phyloP scores from a whole-genome alignment of 352 stramenopile genomes.

The Phytophthora melonis region DNA sequence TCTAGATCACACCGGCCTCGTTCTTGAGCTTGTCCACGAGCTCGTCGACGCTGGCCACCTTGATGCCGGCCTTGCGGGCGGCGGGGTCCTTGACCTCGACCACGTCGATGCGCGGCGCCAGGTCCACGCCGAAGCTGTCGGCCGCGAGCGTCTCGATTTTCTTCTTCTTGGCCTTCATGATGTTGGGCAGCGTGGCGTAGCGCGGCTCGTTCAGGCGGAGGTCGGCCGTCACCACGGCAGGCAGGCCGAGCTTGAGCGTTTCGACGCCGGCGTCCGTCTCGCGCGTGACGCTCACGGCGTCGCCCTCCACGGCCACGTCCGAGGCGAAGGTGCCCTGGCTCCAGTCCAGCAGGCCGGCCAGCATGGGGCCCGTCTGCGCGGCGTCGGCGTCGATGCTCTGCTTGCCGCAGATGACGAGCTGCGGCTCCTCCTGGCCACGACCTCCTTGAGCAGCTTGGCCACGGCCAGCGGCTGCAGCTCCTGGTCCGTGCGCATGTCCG shows the following conservation, averaged over 20 bases:
- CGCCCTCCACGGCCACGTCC: constrained; percentile 81
- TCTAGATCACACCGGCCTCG: constrained; percentile 92
- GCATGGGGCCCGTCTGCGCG: constrained; percentile 93
- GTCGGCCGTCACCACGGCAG: constrained; percentile 98
- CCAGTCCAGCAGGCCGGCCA: constrained; percentile 97
- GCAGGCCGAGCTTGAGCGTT: constrained; percentile 89
- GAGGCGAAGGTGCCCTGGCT: constrained; percentile 98
- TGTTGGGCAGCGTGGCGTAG: constrained; percentile 99
- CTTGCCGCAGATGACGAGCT: constrained; percentile 98
- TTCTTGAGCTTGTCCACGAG: constrained; percentile 98
- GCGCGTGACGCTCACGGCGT: constrained; percentile 86
- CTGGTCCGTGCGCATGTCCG: constrained; percentile 97
- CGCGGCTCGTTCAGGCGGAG: constrained; percentile 98
- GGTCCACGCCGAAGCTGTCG: constrained; percentile 79
- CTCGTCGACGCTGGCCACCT: constrained; percentile 95
- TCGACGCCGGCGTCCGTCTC: constrained; percentile 96
- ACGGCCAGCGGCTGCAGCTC: constrained; percentile 98
- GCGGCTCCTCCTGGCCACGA: constrained; percentile 94
- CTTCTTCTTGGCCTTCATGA: constrained; percentile 99
- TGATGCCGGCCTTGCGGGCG: constrained; percentile 94
- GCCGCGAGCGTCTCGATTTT: constrained; percentile 85
- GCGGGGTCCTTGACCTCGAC: constrained; percentile 94
- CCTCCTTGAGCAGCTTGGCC: constrained; percentile 95
- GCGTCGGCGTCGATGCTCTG: constrained; percentile 94
- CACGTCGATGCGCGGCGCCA: constrained; percentile 76